Evolutionary conservation across 1,284 basidiomycete genomes (phyloP).

Genomic region (Cryptococcus hybrid): DNA sequence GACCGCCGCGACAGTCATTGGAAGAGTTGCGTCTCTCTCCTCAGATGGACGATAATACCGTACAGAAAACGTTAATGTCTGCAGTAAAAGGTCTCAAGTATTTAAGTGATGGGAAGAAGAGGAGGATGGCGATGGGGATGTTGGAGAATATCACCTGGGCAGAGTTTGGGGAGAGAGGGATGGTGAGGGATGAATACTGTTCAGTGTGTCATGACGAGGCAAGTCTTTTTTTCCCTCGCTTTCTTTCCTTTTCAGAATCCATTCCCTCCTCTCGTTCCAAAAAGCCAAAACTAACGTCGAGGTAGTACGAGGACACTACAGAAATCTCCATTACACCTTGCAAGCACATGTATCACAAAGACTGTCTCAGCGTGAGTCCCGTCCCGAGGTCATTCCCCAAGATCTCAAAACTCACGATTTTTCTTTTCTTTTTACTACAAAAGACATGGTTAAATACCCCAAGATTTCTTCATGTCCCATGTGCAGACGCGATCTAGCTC

Average conservation of each 20-base stretch:
- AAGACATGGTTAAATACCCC: constrained; percentile 36
- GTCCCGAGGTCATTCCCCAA: neutral
- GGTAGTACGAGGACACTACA: constrained; percentile 25
- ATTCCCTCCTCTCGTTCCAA: neutral
- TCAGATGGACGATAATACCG: constrained; percentile 18
- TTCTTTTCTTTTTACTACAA: neutral
- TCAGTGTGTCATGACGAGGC: constrained; percentile 37
- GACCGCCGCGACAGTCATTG: neutral
- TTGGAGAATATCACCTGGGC: constrained; percentile 14
- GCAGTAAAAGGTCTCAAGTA: constrained; percentile 8
- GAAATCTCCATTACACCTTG: constrained; percentile 34
- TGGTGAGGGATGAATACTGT: constrained; percentile 32
- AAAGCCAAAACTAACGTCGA: constrained; percentile 4
- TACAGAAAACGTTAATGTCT: constrained; percentile 5
- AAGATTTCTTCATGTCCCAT: constrained; percentile 40
- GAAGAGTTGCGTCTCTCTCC: neutral
- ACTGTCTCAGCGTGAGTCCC: constrained; percentile 33
- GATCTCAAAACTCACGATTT: no score
- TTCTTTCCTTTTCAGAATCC: no score
- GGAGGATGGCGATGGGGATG: constrained; percentile 15
- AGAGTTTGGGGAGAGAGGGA: constrained; percentile 12
- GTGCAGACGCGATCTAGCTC: constrained; percentile 41
- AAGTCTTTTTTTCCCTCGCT: constrained; percentile 5
- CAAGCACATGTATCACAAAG: constrained; percentile 44
- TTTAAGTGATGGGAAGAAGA: constrained; percentile 6